Evolutionary conservation across 257 asterid species (phyloP).

Genomic region (Gentiana straminea): DNA sequence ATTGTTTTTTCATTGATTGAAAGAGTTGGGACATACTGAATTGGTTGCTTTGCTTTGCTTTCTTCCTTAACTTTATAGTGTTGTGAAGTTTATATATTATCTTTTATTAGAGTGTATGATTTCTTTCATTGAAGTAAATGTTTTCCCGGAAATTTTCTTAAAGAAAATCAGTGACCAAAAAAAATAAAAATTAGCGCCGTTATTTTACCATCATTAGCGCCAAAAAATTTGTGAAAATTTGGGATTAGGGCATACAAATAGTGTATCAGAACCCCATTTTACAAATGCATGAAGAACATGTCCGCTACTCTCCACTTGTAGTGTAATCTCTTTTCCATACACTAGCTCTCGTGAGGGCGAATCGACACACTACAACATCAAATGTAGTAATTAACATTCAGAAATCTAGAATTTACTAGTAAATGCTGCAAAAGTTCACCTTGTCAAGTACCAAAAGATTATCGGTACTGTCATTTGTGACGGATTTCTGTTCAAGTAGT

Average conservation of each 20-base stretch:
- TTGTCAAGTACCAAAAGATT: conserved; percentile 53
- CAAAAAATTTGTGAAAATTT: no score
- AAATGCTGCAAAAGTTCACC: conserved; percentile 8
- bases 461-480: conserved; percentile 35
- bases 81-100: no score
- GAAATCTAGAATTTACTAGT: not conserved
- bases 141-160: no score
- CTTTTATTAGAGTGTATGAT: not conserved
- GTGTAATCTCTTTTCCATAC: conserved; percentile 17
- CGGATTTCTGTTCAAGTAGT: conserved; percentile 31
- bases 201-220: no score
- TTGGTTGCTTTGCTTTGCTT: no score
- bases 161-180: no score
- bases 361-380: conserved; percentile 13
- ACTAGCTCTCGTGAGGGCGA: conserved; percentile 14
- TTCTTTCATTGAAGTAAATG: not conserved
- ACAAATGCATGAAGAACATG: conserved; percentile 34
- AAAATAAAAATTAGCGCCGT: no score
- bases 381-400: no score
- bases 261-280: conserved; percentile 15
- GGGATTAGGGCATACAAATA: no score
- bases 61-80: no score
- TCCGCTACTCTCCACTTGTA: conserved; percentile 19
- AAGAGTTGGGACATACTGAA: not conserved
- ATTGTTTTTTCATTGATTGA: not conserved